phyloP scores from a whole-genome alignment of 768 basidiomycete species.

The Suillus discolor region DNA sequence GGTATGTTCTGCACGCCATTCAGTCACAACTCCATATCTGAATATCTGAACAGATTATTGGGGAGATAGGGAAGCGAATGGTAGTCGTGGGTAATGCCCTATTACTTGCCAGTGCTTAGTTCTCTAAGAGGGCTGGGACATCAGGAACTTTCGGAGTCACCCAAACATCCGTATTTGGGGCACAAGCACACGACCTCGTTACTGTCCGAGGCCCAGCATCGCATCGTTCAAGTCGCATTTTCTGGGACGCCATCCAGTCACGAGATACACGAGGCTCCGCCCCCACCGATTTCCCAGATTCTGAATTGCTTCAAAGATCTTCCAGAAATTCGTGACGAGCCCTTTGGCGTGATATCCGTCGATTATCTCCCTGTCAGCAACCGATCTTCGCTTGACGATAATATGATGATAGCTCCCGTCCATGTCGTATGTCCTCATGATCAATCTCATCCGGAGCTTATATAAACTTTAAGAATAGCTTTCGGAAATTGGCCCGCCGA shows the following conservation, averaged over 20 bases:
- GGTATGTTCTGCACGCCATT: conserved; percentile 32
- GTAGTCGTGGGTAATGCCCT: conserved; percentile 35
- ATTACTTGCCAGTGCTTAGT: not conserved
- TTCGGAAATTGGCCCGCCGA: not conserved
- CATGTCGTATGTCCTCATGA: not conserved
- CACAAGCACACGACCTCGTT: not conserved
- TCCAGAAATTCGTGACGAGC: conserved; percentile 5
- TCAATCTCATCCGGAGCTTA: not conserved
- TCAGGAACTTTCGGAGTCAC: conserved; percentile 5
- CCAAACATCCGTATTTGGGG: not conserved
- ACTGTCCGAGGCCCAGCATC: conserved; percentile 3
- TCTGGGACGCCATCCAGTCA: not conserved
- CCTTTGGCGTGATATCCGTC: not conserved
- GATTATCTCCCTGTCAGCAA: not conserved
- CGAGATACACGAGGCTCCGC: not conserved
- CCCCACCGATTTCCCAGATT: not conserved
- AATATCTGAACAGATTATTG: conserved; percentile 40
- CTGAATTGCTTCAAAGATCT: conserved; percentile 5
- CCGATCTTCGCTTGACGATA: not conserved
- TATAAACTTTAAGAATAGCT: not conserved
- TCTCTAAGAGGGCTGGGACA: not conserved
- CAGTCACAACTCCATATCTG: not conserved
- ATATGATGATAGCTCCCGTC: not conserved
- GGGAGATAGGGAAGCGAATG: conserved; percentile 50
- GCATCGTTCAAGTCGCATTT: not conserved